Evolutionary conservation across 805 yeast genomes (phyloP).

Genomic region (Starmerella apis): DNA sequence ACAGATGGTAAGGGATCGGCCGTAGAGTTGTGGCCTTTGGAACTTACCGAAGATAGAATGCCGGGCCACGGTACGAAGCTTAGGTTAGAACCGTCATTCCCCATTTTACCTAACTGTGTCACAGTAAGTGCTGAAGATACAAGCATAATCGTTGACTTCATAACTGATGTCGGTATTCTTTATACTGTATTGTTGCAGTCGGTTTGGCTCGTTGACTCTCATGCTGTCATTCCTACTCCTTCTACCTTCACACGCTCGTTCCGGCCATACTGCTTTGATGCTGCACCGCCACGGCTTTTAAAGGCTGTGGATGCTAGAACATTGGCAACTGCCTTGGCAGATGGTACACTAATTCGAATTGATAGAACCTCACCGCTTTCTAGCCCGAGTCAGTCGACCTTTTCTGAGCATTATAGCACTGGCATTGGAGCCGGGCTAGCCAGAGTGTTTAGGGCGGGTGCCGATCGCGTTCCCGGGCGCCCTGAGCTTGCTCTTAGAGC

Average conservation of each 20-base stretch:
- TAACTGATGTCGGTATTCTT: conserved; percentile 44
- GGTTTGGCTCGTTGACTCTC: conserved; percentile 11
- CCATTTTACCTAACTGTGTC: conserved; percentile 34
- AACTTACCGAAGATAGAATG: conserved; percentile 10
- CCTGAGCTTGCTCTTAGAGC: conserved; percentile 35
- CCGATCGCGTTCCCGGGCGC: conserved; percentile 36
- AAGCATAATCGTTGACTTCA: conserved; percentile 27
- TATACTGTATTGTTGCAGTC: conserved; percentile 36
- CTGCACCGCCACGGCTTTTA: conserved; percentile 47
- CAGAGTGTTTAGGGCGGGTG: conserved; percentile 13
- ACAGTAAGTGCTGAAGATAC: conserved; percentile 29
- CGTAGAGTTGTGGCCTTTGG: conserved; percentile 20
- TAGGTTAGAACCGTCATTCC: conserved; percentile 35
- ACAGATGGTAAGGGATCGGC: conserved; percentile 1
- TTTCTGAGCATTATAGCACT: conserved; percentile 20
- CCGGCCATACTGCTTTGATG: conserved; percentile 42
- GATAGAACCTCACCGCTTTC: conserved; percentile 27
- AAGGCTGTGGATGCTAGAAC: conserved; percentile 38
- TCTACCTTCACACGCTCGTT: conserved; percentile 52
- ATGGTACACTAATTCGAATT: conserved; percentile 56
- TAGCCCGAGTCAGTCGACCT: conserved; percentile 34
- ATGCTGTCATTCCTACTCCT: conserved; percentile 39
- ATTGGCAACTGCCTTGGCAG: conserved; percentile 51
- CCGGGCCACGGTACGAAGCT: conserved; percentile 26
- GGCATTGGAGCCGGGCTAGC: conserved; percentile 10